phyloP scores from a whole-genome alignment of 352 stramenopile species.

The Globisporangium nodosum region DNA sequence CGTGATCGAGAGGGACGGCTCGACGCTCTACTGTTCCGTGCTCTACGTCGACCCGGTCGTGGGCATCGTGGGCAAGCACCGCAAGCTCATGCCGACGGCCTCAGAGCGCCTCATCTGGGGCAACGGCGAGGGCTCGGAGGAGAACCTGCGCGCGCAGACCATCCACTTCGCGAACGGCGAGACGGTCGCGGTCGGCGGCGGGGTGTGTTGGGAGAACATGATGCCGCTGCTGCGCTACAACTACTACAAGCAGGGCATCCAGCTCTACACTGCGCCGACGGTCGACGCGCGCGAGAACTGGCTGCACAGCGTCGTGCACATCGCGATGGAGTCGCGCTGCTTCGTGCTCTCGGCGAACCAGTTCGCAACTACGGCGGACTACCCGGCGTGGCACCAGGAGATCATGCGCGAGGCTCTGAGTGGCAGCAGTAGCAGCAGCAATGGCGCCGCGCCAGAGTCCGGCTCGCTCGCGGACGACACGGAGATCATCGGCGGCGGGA shows the following conservation, averaged over 20 bases:
- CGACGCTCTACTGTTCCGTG: conserved; percentile 20
- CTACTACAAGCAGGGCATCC: conserved; percentile 21
- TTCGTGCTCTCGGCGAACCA: conserved; percentile 28
- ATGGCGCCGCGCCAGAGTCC: background rate
- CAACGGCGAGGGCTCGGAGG: conserved; percentile 17
- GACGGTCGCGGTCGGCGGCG: conserved; percentile 13
- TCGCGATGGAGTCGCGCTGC: conserved; percentile 24
- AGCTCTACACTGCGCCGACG: conserved; percentile 19
- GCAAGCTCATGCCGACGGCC: conserved; percentile 24
- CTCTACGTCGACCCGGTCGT: conserved; percentile 19
- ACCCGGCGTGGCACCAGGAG: conserved; percentile 15
- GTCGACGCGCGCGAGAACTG: conserved; percentile 21
- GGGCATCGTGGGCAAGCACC: conserved; percentile 20
- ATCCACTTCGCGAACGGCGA: conserved; percentile 5
- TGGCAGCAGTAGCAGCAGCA: background rate
- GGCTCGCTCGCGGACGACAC: conserved; percentile 9
- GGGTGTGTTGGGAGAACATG: conserved; percentile 25
- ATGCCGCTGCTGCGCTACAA: conserved; percentile 24
- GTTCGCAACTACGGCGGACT: conserved; percentile 18
- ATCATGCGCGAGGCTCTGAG: conserved; percentile 6
- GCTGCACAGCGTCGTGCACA: conserved; percentile 21
- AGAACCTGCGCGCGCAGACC: conserved; percentile 17
- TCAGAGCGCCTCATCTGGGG: conserved; percentile 23
- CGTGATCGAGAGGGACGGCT: conserved; percentile 18
- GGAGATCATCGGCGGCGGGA: conserved; percentile 21